A percentile compares a stretch with the other conserved stretches of the same genome.
These are phyloP conservation scores for Daldinia bambusicola DNA, from an alignment of 495 filamentous ascomycete species.

Conservation along the genomic window DNA sequence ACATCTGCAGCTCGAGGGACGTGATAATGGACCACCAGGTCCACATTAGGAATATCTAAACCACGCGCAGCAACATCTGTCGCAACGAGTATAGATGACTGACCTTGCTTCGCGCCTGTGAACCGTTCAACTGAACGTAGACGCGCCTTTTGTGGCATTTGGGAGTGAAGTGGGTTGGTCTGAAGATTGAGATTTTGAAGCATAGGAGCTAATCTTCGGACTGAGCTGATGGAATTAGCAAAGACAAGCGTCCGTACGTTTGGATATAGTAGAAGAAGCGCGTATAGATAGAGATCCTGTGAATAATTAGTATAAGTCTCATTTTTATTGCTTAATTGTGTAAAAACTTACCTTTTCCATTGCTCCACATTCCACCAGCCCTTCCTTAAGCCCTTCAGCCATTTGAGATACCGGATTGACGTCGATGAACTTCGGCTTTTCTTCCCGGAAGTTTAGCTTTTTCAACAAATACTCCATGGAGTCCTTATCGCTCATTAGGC, in stretches of 20 bases:
- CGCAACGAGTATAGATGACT: constrained; percentile 81
- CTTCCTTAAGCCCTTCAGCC: constrained; percentile 86
- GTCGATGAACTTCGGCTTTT: constrained; percentile 90
- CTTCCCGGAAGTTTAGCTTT: constrained; percentile 85
- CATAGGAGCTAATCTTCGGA: constrained; percentile 85
- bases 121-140: constrained; percentile 92
- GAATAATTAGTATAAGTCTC: constrained; percentile 20
- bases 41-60: constrained; percentile 89
- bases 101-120: constrained; percentile 64
- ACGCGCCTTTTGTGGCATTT: constrained; percentile 97
- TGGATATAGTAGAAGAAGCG: constrained; percentile 83
- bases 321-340: neutral
- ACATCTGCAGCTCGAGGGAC: constrained; percentile 89
- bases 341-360: constrained; percentile 78
- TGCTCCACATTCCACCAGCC: constrained; percentile 87
- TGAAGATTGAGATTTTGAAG: constrained; percentile 84
- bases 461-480: constrained; percentile 93
- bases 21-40: constrained; percentile 93
- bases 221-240: constrained; percentile 93
- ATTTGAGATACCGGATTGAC: constrained; percentile 88
- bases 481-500: constrained; percentile 74
- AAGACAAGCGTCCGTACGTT: constrained; percentile 85
- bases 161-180: constrained; percentile 83
- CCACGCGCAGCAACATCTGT: constrained; percentile 98
- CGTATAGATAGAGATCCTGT: constrained; percentile 91